Conservation (phyloP, 768 basidiomycete genomes). For the Pleurotus djamor region DNA sequence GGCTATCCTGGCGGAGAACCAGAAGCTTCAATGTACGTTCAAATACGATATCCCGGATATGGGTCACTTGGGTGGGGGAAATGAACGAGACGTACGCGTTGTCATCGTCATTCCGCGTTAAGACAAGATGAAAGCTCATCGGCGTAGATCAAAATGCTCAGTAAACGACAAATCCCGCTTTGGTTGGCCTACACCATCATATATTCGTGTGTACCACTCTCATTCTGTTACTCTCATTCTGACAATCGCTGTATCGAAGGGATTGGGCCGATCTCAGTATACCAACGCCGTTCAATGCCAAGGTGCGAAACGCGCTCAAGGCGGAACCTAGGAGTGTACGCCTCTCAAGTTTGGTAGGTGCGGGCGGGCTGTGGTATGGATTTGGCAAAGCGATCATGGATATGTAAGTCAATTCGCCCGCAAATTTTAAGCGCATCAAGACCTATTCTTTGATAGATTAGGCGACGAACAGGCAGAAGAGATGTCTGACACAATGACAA, state of each 20-base stretch:
- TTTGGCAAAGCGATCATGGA: conserved; percentile 87
- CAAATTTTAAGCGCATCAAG: conserved; percentile 3
- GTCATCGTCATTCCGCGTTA: conserved; percentile 1
- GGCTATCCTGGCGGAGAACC: conserved; percentile 89
- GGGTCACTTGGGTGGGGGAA: conserved; percentile 87
- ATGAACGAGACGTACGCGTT: conserved; percentile 71
- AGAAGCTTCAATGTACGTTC: conserved; percentile 95
- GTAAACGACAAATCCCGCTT: conserved; percentile 82
- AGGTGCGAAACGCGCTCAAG: conserved; percentile 83
- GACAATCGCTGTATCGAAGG: conserved; percentile 31
- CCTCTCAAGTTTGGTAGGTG: conserved; percentile 80
- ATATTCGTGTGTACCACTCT: conserved; percentile 50
- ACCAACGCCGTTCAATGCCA: conserved; percentile 70
- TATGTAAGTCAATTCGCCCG: conserved; percentile 45
- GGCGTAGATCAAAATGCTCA: conserved; percentile 70
- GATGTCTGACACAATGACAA: conserved; percentile 69
- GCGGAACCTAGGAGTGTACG: conserved; percentile 87
- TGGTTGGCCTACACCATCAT: conserved; percentile 91
- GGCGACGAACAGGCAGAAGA: conserved; percentile 72
- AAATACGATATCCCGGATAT: conserved; percentile 80
- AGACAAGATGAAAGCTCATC: too few relatives aligned
- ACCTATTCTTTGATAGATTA: conserved; percentile 47
- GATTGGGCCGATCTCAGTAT: conserved; percentile 91
- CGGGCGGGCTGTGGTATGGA: conserved; percentile 89
- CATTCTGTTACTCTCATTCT: conserved; percentile 11